These are phyloP conservation scores for Kodamaea arcana DNA, from an alignment of 1,139 yeast genomes.

Conservation along the genomic window DNA sequence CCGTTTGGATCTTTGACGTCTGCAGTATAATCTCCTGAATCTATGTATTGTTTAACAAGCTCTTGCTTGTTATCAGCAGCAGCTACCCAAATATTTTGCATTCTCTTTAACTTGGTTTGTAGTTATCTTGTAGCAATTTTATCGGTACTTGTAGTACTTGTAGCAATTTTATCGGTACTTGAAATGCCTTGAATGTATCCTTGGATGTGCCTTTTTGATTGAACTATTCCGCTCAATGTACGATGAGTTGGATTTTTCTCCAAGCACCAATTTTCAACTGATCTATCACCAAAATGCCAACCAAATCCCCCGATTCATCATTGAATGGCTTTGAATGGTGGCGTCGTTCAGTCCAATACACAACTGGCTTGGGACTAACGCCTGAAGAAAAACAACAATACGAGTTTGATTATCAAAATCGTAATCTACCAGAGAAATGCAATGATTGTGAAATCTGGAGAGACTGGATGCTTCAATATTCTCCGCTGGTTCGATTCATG, in stretches of 20 bases:
- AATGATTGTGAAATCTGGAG: conserved; percentile 58
- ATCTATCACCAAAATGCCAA: background rate
- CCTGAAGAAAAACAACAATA: conserved; percentile 52
- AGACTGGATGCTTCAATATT: conserved; percentile 73
- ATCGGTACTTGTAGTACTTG: too few species aligned
- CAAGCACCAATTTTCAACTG: too few species aligned
- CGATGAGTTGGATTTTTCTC: too few species aligned
- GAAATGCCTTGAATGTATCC: too few species aligned
- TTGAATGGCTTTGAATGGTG: conserved; percentile 70
- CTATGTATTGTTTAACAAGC: conserved; percentile 54
- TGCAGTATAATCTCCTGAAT: conserved; percentile 51
- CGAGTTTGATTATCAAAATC: conserved; percentile 52
- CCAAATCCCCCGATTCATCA: background rate
- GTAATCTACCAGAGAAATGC: conserved; percentile 37
- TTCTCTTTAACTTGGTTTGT: too few species aligned
- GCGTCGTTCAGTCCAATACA: conserved; percentile 68
- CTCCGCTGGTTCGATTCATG: conserved; percentile 89
- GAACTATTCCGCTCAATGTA: too few species aligned
- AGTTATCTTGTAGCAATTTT: too few species aligned
- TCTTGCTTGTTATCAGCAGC: conserved; percentile 78
- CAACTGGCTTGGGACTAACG: conserved; percentile 66
- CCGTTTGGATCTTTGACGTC: conserved; percentile 87
- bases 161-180: too few species aligned
- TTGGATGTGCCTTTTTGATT: too few species aligned
- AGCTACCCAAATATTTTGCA: conserved; percentile 83